Conservation (phyloP, 2,329 filamentous ascomycete genomes). For the Trichophyton benhamiae region DNA sequence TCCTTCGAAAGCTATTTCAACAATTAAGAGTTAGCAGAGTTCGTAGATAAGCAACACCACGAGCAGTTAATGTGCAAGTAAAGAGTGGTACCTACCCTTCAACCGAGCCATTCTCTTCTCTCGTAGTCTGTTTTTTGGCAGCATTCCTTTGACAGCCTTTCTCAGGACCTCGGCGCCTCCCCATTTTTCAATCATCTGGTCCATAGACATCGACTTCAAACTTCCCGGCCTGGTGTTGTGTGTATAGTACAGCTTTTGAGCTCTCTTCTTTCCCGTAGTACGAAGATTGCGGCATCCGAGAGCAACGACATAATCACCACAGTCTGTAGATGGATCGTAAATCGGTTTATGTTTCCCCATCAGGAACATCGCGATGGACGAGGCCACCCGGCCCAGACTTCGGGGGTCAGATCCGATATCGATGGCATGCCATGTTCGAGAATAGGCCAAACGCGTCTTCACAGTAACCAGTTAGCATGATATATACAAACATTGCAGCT, state of each 20-base stretch:
- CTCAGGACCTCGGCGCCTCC: conserved; percentile 83
- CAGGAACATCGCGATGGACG: conserved; percentile 69
- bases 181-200: conserved; percentile 84
- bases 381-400: conserved; percentile 79
- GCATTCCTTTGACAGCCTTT: conserved; percentile 89
- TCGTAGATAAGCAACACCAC: not conserved
- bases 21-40: not conserved
- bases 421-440: conserved; percentile 89
- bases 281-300: conserved; percentile 77
- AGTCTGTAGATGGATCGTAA: conserved; percentile 93
- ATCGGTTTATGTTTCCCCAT: conserved; percentile 99
- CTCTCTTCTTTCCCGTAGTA: conserved; percentile 81
- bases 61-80: not conserved
- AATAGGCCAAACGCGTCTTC: conserved; percentile 91
- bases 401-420: conserved; percentile 57
- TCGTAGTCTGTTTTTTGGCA: conserved; percentile 88
- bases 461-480: not conserved
- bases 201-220: conserved; percentile 83
- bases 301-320: conserved; percentile 96
- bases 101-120: conserved; percentile 76
- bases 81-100: conserved; percentile 47
- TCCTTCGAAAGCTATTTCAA: conserved; percentile 67
- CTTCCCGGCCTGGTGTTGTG: conserved; percentile 85
- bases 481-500: not conserved
- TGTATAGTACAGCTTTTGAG: conserved; percentile 90